These are phyloP conservation scores for Babesia ovis DNA, from an alignment of 169 alveolate species.

Conservation along the genomic window DNA sequence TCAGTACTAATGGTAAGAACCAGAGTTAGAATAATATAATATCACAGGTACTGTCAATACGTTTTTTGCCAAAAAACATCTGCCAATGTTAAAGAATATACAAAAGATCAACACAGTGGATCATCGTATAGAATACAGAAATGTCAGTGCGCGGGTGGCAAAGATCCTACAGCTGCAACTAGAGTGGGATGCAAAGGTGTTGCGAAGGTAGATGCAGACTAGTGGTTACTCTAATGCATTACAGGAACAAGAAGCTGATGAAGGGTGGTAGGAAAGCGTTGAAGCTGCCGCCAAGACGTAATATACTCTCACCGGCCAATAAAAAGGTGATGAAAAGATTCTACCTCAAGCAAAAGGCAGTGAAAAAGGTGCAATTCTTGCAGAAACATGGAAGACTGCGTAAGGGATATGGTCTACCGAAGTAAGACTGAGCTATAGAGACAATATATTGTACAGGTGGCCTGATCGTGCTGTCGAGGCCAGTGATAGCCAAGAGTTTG, in stretches of 20 bases:
- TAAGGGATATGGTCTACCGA: constrained; percentile 51
- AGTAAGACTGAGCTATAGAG: not conserved
- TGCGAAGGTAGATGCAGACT: constrained; percentile 1
- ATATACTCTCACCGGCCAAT: constrained; percentile 51
- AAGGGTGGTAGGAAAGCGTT: constrained; percentile 38
- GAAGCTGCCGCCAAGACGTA: constrained; percentile 44
- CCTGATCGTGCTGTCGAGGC: constrained; percentile 63
- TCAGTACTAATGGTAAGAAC: constrained; percentile 20
- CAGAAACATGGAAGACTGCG: constrained; percentile 49
- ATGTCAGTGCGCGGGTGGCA: constrained; percentile 45
- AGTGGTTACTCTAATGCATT: not conserved
- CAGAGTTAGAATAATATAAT: not conserved
- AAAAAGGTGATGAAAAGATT: constrained; percentile 52
- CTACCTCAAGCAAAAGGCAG: constrained; percentile 62
- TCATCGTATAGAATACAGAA: constrained; percentile 44
- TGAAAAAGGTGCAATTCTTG: constrained; percentile 54
- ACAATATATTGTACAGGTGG: constrained; percentile 9
- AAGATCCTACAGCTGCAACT: constrained; percentile 45
- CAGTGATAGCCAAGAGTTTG: constrained; percentile 65
- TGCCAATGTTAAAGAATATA: constrained; percentile 48
- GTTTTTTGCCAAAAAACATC: constrained; percentile 45
- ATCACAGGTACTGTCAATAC: constrained; percentile 28
- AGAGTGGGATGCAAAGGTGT: constrained; percentile 38
- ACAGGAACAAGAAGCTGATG: constrained; percentile 33
- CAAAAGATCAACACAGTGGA: constrained; percentile 30